Evolutionary conservation across 2,329 filamentous ascomycete species (phyloP).

Genomic region (Arthrinium phaeospermum): DNA sequence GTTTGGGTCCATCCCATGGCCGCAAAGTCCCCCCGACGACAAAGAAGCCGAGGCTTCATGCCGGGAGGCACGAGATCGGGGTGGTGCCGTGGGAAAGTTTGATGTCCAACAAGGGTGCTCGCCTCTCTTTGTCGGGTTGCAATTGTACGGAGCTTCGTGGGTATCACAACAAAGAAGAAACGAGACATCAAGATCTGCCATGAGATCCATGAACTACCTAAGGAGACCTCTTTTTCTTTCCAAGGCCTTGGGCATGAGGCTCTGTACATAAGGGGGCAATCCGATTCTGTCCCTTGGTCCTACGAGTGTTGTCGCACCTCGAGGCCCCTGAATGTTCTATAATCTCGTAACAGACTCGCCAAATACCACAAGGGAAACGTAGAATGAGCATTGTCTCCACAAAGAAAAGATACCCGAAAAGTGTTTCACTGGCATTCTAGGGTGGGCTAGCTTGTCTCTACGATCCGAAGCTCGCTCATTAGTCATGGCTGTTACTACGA

Average conservation of each 20-base stretch:
- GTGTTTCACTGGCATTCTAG: background rate
- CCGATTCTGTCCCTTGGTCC: background rate
- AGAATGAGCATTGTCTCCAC: no score
- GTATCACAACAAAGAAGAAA: background rate
- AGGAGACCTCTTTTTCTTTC: background rate
- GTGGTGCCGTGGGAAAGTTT: background rate
- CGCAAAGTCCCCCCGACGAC: background rate
- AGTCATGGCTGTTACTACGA: background rate
- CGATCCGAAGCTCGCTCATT: background rate
- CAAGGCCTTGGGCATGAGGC: no score
- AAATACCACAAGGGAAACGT: no score
- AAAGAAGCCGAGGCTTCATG: background rate
- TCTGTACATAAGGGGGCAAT: no score
- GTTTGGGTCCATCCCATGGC: background rate
- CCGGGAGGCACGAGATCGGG: constrained; percentile 7
- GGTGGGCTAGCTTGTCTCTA: background rate
- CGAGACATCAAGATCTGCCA: background rate
- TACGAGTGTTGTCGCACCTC: background rate
- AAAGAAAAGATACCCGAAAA: no score
- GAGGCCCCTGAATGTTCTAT: no score
- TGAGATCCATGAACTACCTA: background rate
- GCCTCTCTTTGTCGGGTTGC: background rate
- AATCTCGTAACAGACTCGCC: no score
- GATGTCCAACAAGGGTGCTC: background rate
- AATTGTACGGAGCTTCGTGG: background rate